phyloP scores from a whole-genome alignment of 192 early-diverging fungal genomes.

The Neocallimastix lanati region DNA sequence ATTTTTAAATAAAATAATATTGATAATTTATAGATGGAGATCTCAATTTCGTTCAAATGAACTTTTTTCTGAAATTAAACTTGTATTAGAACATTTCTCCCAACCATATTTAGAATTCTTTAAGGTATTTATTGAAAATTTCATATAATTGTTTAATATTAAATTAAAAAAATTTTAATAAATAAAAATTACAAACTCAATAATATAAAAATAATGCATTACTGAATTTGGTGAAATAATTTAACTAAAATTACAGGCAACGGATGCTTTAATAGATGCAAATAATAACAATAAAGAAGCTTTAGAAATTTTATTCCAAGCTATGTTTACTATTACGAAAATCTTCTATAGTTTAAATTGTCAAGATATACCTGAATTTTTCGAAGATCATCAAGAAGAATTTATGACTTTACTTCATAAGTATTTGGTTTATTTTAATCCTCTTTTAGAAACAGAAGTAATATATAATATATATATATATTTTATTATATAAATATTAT shows the following conservation, averaged over 20 bases:
- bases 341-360: slow-evolving; percentile 90
- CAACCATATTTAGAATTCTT: slow-evolving; percentile 66
- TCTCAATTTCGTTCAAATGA: slow-evolving; percentile 56
- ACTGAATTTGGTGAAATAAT: background rate
- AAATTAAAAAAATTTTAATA: too few relatives aligned
- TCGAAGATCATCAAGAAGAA: slow-evolving; percentile 71
- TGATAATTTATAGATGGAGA: slow-evolving; percentile 80
- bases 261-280: slow-evolving; percentile 56
- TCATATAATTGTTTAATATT: too few relatives aligned
- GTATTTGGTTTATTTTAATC: slow-evolving; percentile 68
- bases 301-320: slow-evolving; percentile 52
- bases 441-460: slow-evolving; percentile 42
- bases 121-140: slow-evolving; percentile 39
- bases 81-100: slow-evolving; percentile 70
- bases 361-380: slow-evolving; percentile 93
- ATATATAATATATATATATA: background rate
- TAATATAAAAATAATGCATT: background rate
- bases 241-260: slow-evolving; percentile 20
- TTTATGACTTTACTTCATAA: slow-evolving; percentile 76
- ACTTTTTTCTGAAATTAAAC: slow-evolving; percentile 80
- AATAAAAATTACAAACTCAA: background rate
- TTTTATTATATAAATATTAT: background rate
- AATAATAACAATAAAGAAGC: slow-evolving; percentile 39
- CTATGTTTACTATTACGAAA: slow-evolving; percentile 58
- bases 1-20: too few relatives aligned